Percentiles rank a stretch among this genome's conserved stretches.
phyloP scores from a whole-genome alignment of 23 red algal species.

The Gracilaria gracilis region DNA sequence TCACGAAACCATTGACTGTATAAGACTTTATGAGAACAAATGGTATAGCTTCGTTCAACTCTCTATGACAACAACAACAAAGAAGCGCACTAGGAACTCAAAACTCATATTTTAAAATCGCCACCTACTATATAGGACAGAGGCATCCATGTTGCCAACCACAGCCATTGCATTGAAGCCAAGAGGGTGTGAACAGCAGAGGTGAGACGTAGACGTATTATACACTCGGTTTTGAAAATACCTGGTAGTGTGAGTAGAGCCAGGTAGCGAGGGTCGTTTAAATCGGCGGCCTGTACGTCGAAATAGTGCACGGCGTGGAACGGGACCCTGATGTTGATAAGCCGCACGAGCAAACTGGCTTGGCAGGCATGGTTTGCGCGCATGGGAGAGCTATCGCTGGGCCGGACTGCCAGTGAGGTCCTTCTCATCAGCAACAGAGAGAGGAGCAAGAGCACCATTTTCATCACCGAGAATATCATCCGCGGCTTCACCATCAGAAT shows the following conservation, averaged over 20 bases:
- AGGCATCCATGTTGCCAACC: neutral
- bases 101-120: constrained; percentile 13
- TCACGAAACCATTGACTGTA: neutral
- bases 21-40: neutral
- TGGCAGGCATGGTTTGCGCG: neutral
- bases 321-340: neutral
- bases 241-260: neutral
- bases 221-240: constrained; percentile 6
- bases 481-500: constrained; percentile 66
- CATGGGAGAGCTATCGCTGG: constrained; percentile 3
- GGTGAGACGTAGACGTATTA: constrained; percentile 3
- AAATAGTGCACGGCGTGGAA: constrained; percentile 12
- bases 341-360: neutral
- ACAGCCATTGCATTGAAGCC: neutral
- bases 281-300: constrained; percentile 39
- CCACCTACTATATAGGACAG: neutral
- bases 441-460: constrained; percentile 24
- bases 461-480: constrained; percentile 40
- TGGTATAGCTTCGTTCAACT: neutral
- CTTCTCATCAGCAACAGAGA: constrained; percentile 36
- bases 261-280: constrained; percentile 15
- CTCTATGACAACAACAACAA: neutral
- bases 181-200: neutral
- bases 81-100: constrained; percentile 1
- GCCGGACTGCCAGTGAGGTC: neutral